Base-by-base conservation (phyloP, 2,329 filamentous ascomycete genomes). In the Aspergillus puulaauensis region DNA sequence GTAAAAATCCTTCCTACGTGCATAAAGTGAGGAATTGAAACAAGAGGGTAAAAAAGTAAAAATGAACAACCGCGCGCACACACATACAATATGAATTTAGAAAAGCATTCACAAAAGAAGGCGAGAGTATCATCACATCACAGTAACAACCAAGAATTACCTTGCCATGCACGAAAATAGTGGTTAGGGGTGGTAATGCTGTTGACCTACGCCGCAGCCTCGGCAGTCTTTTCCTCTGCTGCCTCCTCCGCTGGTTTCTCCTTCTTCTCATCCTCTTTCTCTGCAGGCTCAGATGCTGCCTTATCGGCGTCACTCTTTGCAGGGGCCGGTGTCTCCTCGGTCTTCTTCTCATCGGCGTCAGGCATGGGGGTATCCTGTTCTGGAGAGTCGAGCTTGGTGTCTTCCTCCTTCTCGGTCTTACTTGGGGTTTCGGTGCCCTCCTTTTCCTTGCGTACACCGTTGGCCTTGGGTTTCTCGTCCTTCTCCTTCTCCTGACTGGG, bases 401-500 rank as follows among this genome's bases (percentile, higher is more conserved):
- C 67, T 61, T 76, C 69, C 48, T 72, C 72, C 64, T 77, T 65
- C 40, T 52, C 56, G 11, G 60, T 50, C 50, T 74, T 74, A 21
- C 68, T 67, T 50, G 71, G 68, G 12, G 63, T 66, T 43, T 73
- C 72, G 8, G 64, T 70, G 6, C 72, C 70, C 40, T 75, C 72
- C 59, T 77, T 75, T 40, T 75, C 72, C 60, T 77, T 75, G 52
- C 73, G 65, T 39, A 75, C 67, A 19, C 77, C 77, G 44, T 79
- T 79, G n/a, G 74, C 69, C 43, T 73, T 73, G 15, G 74, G 71
- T 67, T 82, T 83, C 48, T 75, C 71, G 6, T 79, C 77, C 35
- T 76, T 73, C 27, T 73, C 58, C 56, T 66, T 64, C 24, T 68
- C 61, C 47, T 75, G 71, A 6, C 71, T 69, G 11, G 70, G 64